phyloP scores from a whole-genome alignment of 306 rosid genomes.

The Mimosa pudica region DNA sequence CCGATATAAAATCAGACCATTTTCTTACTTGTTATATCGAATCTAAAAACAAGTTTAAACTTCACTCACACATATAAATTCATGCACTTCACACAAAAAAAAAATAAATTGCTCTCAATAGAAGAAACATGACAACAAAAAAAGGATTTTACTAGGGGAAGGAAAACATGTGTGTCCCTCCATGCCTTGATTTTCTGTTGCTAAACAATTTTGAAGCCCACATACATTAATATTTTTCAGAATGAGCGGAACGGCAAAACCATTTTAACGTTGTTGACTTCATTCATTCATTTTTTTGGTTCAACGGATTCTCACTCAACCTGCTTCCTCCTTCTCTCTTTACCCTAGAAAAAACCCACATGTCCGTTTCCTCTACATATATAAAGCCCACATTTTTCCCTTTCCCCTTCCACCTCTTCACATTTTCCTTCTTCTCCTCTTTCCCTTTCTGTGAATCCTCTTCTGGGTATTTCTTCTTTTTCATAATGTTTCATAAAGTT shows the following conservation, averaged over 20 bases:
- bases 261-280: slow-evolving; percentile 7
- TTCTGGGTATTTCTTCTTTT: slow-evolving; percentile 36
- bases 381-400: slow-evolving; percentile 52
- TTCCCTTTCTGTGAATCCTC: slow-evolving; percentile 11
- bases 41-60: not conserved
- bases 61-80: not conserved
- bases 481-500: slow-evolving; percentile 32
- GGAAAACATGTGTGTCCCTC: not conserved
- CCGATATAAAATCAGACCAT: too few relatives aligned
- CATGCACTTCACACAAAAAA: not conserved
- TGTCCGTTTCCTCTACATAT: slow-evolving; percentile 60
- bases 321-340: slow-evolving; percentile 27
- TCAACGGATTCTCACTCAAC: slow-evolving; percentile 30
- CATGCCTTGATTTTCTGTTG: not conserved
- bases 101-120: not conserved
- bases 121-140: not conserved
- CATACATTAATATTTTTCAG: not conserved
- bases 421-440: slow-evolving; percentile 6
- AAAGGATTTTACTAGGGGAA: not conserved
- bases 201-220: not conserved
- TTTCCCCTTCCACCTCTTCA: slow-evolving; percentile 25
- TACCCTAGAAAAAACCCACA: slow-evolving; percentile 60
- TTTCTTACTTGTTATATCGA: not conserved
- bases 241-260: slow-evolving; percentile 1
- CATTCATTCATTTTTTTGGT: slow-evolving; percentile 23